Conservation (phyloP, 1,284 basidiomycete species). For the Rhodotorula sp. region DNA sequence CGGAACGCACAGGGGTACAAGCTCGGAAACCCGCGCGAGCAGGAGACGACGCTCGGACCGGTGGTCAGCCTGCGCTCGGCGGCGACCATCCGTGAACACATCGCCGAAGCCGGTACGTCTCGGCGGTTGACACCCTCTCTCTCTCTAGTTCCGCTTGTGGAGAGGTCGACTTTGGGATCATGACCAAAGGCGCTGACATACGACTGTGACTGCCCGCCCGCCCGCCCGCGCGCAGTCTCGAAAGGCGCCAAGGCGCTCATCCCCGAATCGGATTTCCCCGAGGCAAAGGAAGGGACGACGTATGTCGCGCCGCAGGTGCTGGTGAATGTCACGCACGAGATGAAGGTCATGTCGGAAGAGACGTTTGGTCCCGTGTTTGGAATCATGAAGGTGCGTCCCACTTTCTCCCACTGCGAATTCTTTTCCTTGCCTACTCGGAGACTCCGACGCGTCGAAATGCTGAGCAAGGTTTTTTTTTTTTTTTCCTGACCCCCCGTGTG, state of each 20-base stretch:
- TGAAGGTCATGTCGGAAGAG: conserved; percentile 85
- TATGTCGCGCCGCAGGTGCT: conserved; percentile 88
- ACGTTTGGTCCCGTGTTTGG: conserved; percentile 76
- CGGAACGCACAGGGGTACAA: conserved; percentile 61
- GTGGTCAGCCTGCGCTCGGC: conserved; percentile 86
- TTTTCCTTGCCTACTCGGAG: too few relatives aligned
- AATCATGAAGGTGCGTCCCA: conserved; percentile 70
- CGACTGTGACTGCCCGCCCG: neutral
- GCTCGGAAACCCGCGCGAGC: conserved; percentile 77
- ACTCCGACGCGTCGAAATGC: neutral
- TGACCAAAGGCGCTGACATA: neutral
- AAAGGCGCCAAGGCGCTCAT: conserved; percentile 76
- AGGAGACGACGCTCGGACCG: conserved; percentile 78
- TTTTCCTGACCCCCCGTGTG: too few relatives aligned
- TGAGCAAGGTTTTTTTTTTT: neutral
- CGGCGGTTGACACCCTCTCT: neutral
- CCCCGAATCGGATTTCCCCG: conserved; percentile 67
- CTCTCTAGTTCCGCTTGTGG: neutral
- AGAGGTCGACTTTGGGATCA: neutral
- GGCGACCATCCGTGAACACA: conserved; percentile 76
- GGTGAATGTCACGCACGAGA: conserved; percentile 81
- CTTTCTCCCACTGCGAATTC: neutral
- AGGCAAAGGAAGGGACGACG: conserved; percentile 69
- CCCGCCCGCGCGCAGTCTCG: conserved; percentile 56
- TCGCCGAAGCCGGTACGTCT: conserved; percentile 70